Percentiles rank a stretch among this genome's conserved stretches.
These are phyloP conservation scores for Pseudodiploospora longispora DNA, from an alignment of 2,329 filamentous ascomycete genomes.

Conservation along the genomic window DNA sequence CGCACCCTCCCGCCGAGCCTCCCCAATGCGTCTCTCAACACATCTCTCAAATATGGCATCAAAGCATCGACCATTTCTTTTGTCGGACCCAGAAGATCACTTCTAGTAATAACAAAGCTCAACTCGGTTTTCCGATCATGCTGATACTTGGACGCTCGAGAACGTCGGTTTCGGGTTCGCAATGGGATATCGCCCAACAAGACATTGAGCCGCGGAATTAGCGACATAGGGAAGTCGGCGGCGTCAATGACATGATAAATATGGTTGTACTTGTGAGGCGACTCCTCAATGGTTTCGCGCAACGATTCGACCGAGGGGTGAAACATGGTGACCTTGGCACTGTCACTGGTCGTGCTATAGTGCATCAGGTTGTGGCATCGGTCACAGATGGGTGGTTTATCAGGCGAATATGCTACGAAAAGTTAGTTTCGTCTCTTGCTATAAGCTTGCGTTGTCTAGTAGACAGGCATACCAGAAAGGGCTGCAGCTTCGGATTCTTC, in stretches of 20 bases:
- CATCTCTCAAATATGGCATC: slow-evolving; percentile 75
- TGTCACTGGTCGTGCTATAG: slow-evolving; percentile 52
- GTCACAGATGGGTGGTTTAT: slow-evolving; percentile 62
- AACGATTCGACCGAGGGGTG: slow-evolving; percentile 78
- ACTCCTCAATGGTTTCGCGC: slow-evolving; percentile 76
- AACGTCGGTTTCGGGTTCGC: slow-evolving; percentile 72
- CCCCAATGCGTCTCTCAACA: slow-evolving; percentile 70
- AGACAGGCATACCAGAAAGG: slow-evolving; percentile 3
- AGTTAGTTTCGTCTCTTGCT: background rate
- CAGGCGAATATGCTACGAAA: slow-evolving; percentile 8
- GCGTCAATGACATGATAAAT: slow-evolving; percentile 94
- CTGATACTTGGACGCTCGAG: slow-evolving; percentile 57
- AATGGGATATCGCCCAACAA: slow-evolving; percentile 65
- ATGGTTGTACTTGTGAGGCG: slow-evolving; percentile 83
- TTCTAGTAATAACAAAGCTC: slow-evolving; percentile 84
- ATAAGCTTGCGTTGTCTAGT: background rate
- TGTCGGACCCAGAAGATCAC: slow-evolving; percentile 75
- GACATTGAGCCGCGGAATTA: slow-evolving; percentile 68
- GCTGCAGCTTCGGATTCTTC: slow-evolving; percentile 14
- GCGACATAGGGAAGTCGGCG: slow-evolving; percentile 91
- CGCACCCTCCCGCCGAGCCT: slow-evolving; percentile 59
- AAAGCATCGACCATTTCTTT: slow-evolving; percentile 77
- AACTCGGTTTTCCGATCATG: slow-evolving; percentile 65
- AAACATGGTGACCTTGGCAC: slow-evolving; percentile 51
- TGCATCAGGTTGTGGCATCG: slow-evolving; percentile 78